Evolutionary conservation across 106 monocot genomes (phyloP).

Genomic region (Ottelia alismoides): DNA sequence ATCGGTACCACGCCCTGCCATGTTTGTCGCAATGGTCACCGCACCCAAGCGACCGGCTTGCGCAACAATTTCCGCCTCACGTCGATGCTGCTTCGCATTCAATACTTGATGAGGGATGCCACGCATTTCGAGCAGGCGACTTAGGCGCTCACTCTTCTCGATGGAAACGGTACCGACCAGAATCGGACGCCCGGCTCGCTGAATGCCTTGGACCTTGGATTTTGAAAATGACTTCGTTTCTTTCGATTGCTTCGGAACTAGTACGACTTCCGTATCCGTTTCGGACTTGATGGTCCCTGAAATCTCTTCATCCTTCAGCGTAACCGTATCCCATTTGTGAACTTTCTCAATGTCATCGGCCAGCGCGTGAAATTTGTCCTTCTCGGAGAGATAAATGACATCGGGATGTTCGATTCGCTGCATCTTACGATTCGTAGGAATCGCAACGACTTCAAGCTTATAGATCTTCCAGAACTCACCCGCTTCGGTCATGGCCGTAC

Average conservation of each 20-base stretch:
- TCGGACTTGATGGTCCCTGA: too few relatives aligned
- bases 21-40: constrained; percentile 1
- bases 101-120: neutral
- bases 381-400: neutral
- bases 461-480: neutral
- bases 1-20: constrained; percentile 4
- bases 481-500: neutral
- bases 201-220: too few relatives aligned
- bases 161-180: neutral
- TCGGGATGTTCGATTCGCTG: neutral
- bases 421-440: neutral
- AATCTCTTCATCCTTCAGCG: too few relatives aligned
- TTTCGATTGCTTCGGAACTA: too few relatives aligned
- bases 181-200: neutral
- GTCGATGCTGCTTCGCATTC: neutral
- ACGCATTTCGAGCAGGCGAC: neutral
- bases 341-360: neutral
- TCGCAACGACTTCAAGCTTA: neutral
- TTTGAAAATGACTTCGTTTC: too few relatives aligned
- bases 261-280: too few relatives aligned
- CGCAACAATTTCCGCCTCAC: neutral
- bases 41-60: neutral
- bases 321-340: too few relatives aligned
- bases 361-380: neutral
- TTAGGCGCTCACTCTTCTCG: neutral